A percentile compares a stretch with the other conserved stretches of the same genome.
Conservation (phyloP, 2,329 filamentous ascomycete species). For the Fusarium brevicatenulatum region DNA sequence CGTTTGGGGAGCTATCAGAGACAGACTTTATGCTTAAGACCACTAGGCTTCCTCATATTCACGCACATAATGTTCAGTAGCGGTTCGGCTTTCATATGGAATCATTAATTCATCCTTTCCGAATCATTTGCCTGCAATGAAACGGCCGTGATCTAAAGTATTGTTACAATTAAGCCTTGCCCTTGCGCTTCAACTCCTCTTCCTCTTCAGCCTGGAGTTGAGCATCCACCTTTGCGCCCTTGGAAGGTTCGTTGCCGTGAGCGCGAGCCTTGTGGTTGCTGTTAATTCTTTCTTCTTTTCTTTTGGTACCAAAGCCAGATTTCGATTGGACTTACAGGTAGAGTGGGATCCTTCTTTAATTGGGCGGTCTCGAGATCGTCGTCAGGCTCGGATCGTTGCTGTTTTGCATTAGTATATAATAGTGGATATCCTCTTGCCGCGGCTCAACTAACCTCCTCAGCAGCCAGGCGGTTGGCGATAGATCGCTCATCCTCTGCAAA, state of each 20-base stretch:
- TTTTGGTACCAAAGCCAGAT: not conserved
- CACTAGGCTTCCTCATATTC: not conserved
- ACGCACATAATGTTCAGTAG: too few relatives aligned
- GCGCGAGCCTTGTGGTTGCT: slow-evolving; percentile 61
- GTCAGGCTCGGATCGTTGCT: slow-evolving; percentile 54
- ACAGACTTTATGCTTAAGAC: not conserved
- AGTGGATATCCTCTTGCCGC: not conserved
- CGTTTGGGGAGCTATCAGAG: not conserved
- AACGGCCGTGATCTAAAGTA: slow-evolving; percentile 1
- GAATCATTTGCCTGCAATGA: slow-evolving; percentile 9
- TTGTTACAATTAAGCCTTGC: slow-evolving; percentile 43
- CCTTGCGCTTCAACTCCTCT: slow-evolving; percentile 69
- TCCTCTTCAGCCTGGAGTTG: slow-evolving; percentile 75
- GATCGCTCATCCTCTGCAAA: slow-evolving; percentile 73
- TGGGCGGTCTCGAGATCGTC: slow-evolving; percentile 56
- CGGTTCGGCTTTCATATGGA: not conserved
- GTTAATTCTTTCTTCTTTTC: not conserved
- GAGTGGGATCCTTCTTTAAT: slow-evolving; percentile 69
- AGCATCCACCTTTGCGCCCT: slow-evolving; percentile 77
- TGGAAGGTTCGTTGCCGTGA: slow-evolving; percentile 79
- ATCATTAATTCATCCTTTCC: slow-evolving; percentile 29
- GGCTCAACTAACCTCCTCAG: slow-evolving; percentile 62
- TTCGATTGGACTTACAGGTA: slow-evolving; percentile 58
- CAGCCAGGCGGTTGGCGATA: slow-evolving; percentile 76
- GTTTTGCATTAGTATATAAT: slow-evolving; percentile 1